These are phyloP conservation scores for Euclidium syriacum DNA, from an alignment of 345 rosid genomes.

Conservation along the genomic window DNA sequence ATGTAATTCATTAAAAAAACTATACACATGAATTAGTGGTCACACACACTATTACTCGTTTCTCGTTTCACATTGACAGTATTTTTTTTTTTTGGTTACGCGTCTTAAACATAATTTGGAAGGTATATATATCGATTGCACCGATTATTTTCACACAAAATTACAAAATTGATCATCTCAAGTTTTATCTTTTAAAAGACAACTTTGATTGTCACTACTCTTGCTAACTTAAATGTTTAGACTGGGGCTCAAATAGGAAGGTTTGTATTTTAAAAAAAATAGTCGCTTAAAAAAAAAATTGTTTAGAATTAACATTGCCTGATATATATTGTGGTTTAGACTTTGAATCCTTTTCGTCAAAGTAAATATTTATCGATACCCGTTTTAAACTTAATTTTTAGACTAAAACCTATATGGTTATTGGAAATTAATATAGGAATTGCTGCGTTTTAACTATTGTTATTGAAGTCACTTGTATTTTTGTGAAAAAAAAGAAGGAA, in stretches of 20 bases:
- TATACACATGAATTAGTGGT: no score
- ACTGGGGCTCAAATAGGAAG: no score
- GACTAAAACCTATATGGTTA: not conserved
- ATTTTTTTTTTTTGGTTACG: not conserved
- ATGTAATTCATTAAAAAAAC: no score
- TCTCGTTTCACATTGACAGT: no score
- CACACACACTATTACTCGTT: no score
- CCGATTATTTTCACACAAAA: slow-evolving; percentile 7
- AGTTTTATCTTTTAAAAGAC: not conserved
- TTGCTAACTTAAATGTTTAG: not conserved
- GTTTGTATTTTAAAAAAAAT: no score
- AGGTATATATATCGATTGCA: not conserved
- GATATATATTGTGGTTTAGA: slow-evolving; percentile 23
- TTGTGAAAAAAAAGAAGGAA: no score
- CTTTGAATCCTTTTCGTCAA: slow-evolving; percentile 21
- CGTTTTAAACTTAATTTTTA: not conserved
- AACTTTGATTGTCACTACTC: slow-evolving; percentile 25
- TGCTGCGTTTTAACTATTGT: not conserved
- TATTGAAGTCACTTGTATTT: not conserved
- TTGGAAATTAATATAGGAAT: not conserved
- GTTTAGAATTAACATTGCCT: slow-evolving; percentile 22
- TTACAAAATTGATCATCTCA: not conserved
- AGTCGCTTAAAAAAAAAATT: no score
- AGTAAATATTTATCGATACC: not conserved
- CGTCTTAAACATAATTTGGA: not conserved